Evolutionary conservation across 192 early-diverging fungal genomes (phyloP), one percentile per base, ranked within the genome.

Genomic region (Coemansia sp.): DNA sequence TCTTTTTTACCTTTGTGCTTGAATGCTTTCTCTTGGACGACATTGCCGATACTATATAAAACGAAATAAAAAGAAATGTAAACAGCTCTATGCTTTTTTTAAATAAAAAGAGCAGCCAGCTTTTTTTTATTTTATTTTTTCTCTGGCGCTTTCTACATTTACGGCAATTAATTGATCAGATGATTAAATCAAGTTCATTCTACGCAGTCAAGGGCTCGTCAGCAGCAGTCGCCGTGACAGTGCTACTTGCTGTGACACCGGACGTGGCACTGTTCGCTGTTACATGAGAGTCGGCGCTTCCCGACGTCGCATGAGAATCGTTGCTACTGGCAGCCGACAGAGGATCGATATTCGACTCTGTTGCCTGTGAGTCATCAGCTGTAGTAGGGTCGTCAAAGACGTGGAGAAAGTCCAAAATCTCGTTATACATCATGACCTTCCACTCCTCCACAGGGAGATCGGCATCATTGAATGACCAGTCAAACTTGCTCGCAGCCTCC

Each of bases 381-480:
- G 46, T 3, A n/a, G 38, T 14, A 20, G 69, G 56, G 35, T 71
- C 84, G 20, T 84, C 81, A 36, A 78, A 83, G 40, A 88, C 88
- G 48, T 88, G 85, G 59, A 87, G 78, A 55, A 89, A 89, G 46
- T 89, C 90, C 38, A 91, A 73, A 48, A 93, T 91, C 68, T 93
- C 91, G 58, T 87, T 88, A 69, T 93, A 93, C 90, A 93, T 91
- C 90, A 91, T 93, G 9, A 91, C 86, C 75, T 91, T 92, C 93
- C 93, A 95, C 65, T 89, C 86, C 59, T 93, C 92, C 13, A 91
- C 85, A 5, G 91, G 88, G 70, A 95, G 79, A 61, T 97, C 93
- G 0, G 91, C 91, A 57, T 95, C 94, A 59, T 91, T 94, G 78
- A 95, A 95, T 11, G 93, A 93, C 95, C 95, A 97, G 79, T 97